A percentile compares a stretch with the other conserved stretches of the same genome.
Conservation (phyloP, 306 rosid genomes). For the Fragaria iinumae region DNA sequence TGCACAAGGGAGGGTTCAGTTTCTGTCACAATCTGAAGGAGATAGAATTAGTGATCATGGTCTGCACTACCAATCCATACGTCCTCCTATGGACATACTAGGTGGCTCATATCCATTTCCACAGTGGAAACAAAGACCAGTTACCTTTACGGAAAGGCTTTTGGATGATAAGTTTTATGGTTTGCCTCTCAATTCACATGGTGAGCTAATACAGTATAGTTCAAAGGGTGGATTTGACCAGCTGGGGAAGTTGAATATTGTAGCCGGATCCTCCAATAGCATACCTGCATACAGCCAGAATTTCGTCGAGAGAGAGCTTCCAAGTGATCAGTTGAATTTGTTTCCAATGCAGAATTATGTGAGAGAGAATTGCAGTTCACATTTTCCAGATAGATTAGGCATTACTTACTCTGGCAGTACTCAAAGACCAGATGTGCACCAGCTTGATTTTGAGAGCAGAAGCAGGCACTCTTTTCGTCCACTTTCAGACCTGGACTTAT, state of each 20-base stretch:
- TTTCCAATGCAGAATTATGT: slow-evolving; percentile 40
- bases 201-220: slow-evolving; percentile 76
- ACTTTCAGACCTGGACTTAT: slow-evolving; percentile 38
- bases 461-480: slow-evolving; percentile 38
- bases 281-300: slow-evolving; percentile 45
- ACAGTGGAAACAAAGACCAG: slow-evolving; percentile 47
- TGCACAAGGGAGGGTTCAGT: slow-evolving; percentile 40
- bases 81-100: slow-evolving; percentile 43
- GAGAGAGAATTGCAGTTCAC: slow-evolving; percentile 26
- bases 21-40: slow-evolving; percentile 39
- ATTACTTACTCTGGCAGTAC: slow-evolving; percentile 44
- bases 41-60: slow-evolving; percentile 34
- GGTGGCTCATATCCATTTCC: slow-evolving; percentile 39
- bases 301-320: slow-evolving; percentile 44
- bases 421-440: slow-evolving; percentile 45
- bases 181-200: slow-evolving; percentile 94
- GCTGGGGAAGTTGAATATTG: slow-evolving; percentile 38
- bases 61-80: slow-evolving; percentile 33
- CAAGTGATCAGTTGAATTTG: slow-evolving; percentile 40
- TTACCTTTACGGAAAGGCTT: slow-evolving; percentile 36
- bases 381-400: slow-evolving; percentile 59
- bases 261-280: slow-evolving; percentile 41
- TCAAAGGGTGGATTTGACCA: slow-evolving; percentile 49
- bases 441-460: slow-evolving; percentile 41
- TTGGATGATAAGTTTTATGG: slow-evolving; percentile 50